Percentiles rank a stretch among this genome's conserved stretches.
Conservation (phyloP, 257 asterid species). For the Leonotis leonurus region DNA sequence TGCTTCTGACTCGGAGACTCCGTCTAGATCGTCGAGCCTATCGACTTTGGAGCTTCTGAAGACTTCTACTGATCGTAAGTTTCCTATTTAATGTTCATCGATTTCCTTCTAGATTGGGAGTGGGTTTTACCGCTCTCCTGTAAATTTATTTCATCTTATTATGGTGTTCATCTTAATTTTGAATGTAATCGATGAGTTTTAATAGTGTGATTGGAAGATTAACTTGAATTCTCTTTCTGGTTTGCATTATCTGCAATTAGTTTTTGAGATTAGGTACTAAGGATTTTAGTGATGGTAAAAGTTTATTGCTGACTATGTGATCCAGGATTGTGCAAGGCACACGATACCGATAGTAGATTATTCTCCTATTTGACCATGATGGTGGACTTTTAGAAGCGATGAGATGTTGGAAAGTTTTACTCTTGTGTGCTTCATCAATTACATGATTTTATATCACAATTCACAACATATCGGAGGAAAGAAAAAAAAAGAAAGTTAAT, state of each 20-base stretch:
- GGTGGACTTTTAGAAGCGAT: not conserved
- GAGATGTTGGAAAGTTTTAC: not conserved
- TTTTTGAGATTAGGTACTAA: not conserved
- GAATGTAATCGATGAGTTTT: not conserved
- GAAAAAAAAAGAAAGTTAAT: not conserved
- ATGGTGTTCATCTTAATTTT: not conserved
- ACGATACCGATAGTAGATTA: not conserved
- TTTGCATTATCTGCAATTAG: not conserved
- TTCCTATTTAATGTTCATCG: not conserved
- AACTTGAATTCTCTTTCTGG: not conserved
- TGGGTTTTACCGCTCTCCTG: not conserved
- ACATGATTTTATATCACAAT: not conserved
- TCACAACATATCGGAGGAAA: not conserved
- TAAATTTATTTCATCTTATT: not conserved
- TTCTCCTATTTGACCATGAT: conserved; percentile 6
- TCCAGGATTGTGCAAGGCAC: conserved; percentile 3
- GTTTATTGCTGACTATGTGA: not conserved
- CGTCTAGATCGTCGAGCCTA: conserved; percentile 50
- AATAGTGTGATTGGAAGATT: not conserved
- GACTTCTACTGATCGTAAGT: conserved; percentile 69
- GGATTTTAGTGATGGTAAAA: not conserved
- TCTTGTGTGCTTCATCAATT: not conserved
- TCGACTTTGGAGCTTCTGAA: conserved; percentile 77
- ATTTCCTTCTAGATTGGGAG: not conserved
- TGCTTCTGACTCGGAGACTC: conserved; percentile 22